Percentiles rank a stretch among this genome's conserved stretches.
These are phyloP conservation scores for Phylloporus arenicola DNA, from an alignment of 768 basidiomycete genomes.

Conservation along the genomic window DNA sequence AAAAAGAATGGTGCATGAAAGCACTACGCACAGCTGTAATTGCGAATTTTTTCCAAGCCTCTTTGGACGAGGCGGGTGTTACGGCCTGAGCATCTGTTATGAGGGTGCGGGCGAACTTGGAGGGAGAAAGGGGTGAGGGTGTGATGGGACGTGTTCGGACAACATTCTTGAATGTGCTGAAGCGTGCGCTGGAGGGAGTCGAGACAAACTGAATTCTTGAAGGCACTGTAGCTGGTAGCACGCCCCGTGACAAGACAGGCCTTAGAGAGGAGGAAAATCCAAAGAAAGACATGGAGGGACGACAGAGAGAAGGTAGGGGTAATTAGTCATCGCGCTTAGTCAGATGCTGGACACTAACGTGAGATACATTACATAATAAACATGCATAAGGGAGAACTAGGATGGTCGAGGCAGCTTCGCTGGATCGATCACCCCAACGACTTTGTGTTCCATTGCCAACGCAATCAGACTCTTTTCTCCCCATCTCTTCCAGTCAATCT, in stretches of 20 bases:
- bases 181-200: constrained; percentile 15
- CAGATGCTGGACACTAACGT: constrained; percentile 9
- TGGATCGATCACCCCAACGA: constrained; percentile 65
- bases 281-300: constrained; percentile 11
- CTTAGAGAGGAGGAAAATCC: constrained; percentile 6
- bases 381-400: background rate
- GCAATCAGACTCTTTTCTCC: constrained; percentile 56
- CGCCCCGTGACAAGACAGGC: constrained; percentile 15
- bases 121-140: constrained; percentile 20
- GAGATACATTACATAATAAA: constrained; percentile 3
- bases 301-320: background rate
- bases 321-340: constrained; percentile 13
- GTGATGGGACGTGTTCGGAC: constrained; percentile 26
- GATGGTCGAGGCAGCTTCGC: constrained; percentile 28
- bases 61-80: constrained; percentile 34
- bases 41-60: constrained; percentile 46
- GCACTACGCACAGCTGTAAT: constrained; percentile 45
- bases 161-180: constrained; percentile 17
- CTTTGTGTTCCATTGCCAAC: constrained; percentile 59
- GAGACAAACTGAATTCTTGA: constrained; percentile 17
- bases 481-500: constrained; percentile 68
- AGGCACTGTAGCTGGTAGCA: constrained; percentile 12
- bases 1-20: background rate
- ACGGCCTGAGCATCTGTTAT: constrained; percentile 42
- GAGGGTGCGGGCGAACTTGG: constrained; percentile 40